Evolutionary conservation across 2,329 filamentous ascomycete genomes (phyloP).

Genomic region (Ilyonectria robusta): DNA sequence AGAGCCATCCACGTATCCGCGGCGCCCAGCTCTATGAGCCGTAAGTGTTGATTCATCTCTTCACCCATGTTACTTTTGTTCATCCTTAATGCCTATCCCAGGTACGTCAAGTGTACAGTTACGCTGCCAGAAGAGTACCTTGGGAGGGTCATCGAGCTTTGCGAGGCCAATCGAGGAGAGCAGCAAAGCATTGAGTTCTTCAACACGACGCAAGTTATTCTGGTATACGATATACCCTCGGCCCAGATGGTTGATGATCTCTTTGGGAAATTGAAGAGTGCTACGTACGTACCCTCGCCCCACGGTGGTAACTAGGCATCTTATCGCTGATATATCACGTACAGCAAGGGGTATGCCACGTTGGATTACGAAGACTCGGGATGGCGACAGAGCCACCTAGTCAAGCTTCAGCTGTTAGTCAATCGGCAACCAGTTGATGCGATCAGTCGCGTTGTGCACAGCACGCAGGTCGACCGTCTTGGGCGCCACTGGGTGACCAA

Average conservation of each 20-base stretch:
- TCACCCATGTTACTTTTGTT: neutral
- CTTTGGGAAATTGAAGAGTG: slow-evolving; percentile 95
- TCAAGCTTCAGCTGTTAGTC: slow-evolving; percentile 92
- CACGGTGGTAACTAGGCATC: neutral
- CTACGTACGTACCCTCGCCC: slow-evolving; percentile 65
- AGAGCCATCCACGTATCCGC: slow-evolving; percentile 63
- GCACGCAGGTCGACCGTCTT: slow-evolving; percentile 83
- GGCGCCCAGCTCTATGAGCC: slow-evolving; percentile 66
- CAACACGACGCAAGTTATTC: slow-evolving; percentile 90
- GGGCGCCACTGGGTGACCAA: slow-evolving; percentile 92
- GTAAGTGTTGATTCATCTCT: slow-evolving; percentile 49
- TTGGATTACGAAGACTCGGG: slow-evolving; percentile 97
- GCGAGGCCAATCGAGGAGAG: slow-evolving; percentile 88
- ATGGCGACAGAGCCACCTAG: slow-evolving; percentile 83
- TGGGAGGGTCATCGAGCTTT: slow-evolving; percentile 94
- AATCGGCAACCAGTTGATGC: slow-evolving; percentile 96
- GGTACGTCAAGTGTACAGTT: slow-evolving; percentile 84
- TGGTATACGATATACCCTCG: slow-evolving; percentile 91
- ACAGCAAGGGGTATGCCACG: slow-evolving; percentile 88
- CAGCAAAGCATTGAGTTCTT: slow-evolving; percentile 94
- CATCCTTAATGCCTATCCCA: slow-evolving; percentile 28
- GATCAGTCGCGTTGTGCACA: slow-evolving; percentile 90
- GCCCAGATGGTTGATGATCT: slow-evolving; percentile 95
- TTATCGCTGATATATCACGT: neutral
- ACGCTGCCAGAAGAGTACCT: slow-evolving; percentile 95